Conservation (phyloP, 169 alveolate species). For the Plasmodium adleri region DNA sequence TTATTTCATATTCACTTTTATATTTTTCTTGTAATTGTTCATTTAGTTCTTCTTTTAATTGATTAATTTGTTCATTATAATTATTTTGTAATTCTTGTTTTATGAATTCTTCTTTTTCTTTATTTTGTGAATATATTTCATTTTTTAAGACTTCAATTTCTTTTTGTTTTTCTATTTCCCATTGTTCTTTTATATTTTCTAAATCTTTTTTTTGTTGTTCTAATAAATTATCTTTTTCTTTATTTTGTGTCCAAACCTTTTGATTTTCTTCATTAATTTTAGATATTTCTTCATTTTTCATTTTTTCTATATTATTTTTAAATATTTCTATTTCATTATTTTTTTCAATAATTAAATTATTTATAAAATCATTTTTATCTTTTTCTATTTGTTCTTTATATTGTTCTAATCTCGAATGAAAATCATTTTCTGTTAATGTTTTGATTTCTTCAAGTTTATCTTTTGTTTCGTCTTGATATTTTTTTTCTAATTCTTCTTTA, state of each 20-base stretch:
- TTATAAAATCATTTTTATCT: conserved; percentile 69
- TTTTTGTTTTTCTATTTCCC: conserved; percentile 24
- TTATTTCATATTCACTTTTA: conserved; percentile 5
- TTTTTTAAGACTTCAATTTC: conserved; percentile 32
- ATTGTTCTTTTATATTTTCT: conserved; percentile 22
- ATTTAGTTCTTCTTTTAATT: conserved; percentile 2
- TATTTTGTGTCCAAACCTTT: conserved; percentile 9
- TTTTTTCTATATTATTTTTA: conserved; percentile 23
- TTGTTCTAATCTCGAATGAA: conserved; percentile 47
- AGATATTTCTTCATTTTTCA: conserved; percentile 32
- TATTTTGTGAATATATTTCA: conserved; percentile 25
- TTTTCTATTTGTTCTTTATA: conserved; percentile 70
- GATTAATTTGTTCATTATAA: conserved; percentile 12
- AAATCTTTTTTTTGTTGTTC: conserved; percentile 38
- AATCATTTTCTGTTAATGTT: conserved; percentile 27
- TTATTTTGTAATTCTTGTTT: conserved; percentile 10
- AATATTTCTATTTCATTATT: conserved; percentile 43
- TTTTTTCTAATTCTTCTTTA: conserved; percentile 27
- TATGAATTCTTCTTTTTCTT: conserved; percentile 7
- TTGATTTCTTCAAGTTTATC: conserved; percentile 42
- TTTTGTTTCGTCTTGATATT: conserved; percentile 21
- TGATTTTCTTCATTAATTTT: conserved; percentile 38
- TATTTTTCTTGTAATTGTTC: neutral
- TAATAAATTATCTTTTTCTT: conserved; percentile 7
- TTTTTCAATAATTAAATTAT: conserved; percentile 53